A percentile compares a stretch with the other conserved stretches of the same genome.
These are phyloP conservation scores for Vanrija sp. DNA, from an alignment of 1,284 basidiomycete species.

Conservation along the genomic window DNA sequence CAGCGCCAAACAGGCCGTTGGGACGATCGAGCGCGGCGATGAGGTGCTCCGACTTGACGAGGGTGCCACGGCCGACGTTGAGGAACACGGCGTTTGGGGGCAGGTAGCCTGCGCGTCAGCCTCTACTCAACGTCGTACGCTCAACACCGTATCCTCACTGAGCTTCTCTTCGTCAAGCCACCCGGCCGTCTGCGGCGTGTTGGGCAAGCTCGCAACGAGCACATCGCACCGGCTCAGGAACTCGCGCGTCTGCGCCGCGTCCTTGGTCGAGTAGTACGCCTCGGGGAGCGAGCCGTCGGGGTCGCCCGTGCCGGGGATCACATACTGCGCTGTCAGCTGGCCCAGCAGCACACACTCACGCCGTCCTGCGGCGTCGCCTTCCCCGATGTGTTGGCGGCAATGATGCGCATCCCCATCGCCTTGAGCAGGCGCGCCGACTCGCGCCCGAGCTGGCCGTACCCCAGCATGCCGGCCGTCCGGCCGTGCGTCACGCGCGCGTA, in stretches of 20 bases:
- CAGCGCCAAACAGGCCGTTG: constrained; percentile 16
- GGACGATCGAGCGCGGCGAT: constrained; percentile 14
- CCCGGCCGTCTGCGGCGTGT: constrained; percentile 33
- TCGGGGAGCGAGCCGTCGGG: constrained; percentile 37
- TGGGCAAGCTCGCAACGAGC: constrained; percentile 37
- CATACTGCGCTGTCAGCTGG: constrained; percentile 18
- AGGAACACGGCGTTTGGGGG: constrained; percentile 18
- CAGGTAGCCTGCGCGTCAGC: not conserved
- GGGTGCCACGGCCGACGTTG: constrained; percentile 25
- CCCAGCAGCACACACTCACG: constrained; percentile 16
- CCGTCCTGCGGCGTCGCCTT: constrained; percentile 33
- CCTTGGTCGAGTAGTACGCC: constrained; percentile 35
- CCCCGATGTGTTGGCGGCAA: constrained; percentile 47
- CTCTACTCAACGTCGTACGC: not conserved
- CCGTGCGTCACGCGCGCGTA: constrained; percentile 29
- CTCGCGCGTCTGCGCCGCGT: constrained; percentile 23
- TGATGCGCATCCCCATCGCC: constrained; percentile 37
- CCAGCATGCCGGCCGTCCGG: constrained; percentile 42
- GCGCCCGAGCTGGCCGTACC: constrained; percentile 38
- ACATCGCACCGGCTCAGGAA: constrained; percentile 40
- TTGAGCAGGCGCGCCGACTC: constrained; percentile 44
- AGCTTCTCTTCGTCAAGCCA: constrained; percentile 34
- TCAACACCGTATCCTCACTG: constrained; percentile 21
- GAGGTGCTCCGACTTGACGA: constrained; percentile 20
- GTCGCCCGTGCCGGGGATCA: constrained; percentile 42